Percentiles rank a stretch among this genome's conserved stretches.
Evolutionary conservation across 1,139 yeast species (phyloP).

Genomic region (Debaryomycetaceae sp.): DNA sequence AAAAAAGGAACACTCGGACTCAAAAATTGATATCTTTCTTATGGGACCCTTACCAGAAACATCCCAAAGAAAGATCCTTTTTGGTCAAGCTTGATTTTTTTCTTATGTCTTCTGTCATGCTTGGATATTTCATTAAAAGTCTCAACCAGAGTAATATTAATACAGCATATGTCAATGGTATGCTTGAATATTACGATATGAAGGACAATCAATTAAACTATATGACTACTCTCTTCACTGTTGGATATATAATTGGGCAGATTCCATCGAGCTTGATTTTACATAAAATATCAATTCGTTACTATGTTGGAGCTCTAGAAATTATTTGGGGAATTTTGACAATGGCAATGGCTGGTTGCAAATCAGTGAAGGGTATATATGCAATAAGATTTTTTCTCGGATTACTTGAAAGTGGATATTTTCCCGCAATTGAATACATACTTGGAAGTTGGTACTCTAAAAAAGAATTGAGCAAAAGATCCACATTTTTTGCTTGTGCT

Average conservation of each 20-base stretch:
- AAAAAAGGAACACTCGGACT: constrained; percentile 21
- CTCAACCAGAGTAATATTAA: constrained; percentile 46
- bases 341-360: constrained; percentile 45
- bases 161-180: constrained; percentile 61
- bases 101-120: constrained; percentile 40
- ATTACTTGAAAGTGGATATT: constrained; percentile 55
- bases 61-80: constrained; percentile 39
- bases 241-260: constrained; percentile 59
- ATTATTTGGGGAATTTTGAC: constrained; percentile 58
- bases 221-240: constrained; percentile 51
- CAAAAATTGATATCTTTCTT: constrained; percentile 30
- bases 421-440: constrained; percentile 40
- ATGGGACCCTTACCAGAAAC: constrained; percentile 52
- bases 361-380: constrained; percentile 36
- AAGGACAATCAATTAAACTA: constrained; percentile 53
- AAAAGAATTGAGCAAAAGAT: constrained; percentile 13
- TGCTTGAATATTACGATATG: constrained; percentile 54
- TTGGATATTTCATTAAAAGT: constrained; percentile 36
- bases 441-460: constrained; percentile 14
- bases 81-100: constrained; percentile 44
- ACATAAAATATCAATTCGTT: constrained; percentile 52
- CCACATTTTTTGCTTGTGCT: constrained; percentile 26
- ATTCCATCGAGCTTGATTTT: constrained; percentile 55
- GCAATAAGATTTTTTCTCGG: constrained; percentile 60
- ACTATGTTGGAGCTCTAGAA: constrained; percentile 52